Evolutionary conservation across 2,329 filamentous ascomycete genomes (phyloP).

Genomic region (Cytospora leucostoma): DNA sequence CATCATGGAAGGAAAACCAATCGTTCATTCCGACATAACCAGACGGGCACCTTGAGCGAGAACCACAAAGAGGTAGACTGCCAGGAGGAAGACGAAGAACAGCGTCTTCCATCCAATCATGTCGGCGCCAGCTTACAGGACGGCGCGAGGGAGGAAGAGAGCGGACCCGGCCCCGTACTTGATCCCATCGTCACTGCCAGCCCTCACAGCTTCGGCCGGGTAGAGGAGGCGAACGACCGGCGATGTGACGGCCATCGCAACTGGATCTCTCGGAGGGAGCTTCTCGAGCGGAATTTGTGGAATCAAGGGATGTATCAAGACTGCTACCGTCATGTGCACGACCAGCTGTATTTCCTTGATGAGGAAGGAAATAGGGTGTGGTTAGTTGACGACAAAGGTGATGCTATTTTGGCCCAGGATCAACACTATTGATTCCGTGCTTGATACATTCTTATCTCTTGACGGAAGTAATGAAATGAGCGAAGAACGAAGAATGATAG

Average conservation of each 20-base stretch:
- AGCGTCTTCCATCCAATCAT: background rate
- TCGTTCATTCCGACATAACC: background rate
- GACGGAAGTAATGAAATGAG: too few species aligned
- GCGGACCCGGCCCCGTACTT: background rate
- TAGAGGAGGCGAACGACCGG: background rate
- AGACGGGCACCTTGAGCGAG: background rate
- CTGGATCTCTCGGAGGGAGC: slow-evolving; percentile 1
- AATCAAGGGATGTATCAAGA: background rate
- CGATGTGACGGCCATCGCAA: background rate
- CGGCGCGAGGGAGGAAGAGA: background rate
- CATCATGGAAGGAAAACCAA: too few species aligned
- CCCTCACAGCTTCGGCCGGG: background rate
- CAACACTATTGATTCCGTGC: background rate
- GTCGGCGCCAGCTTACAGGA: background rate
- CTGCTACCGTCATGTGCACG: background rate
- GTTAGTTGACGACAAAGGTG: slow-evolving; percentile 1
- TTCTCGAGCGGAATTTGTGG: background rate
- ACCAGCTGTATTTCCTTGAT: background rate
- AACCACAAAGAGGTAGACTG: background rate
- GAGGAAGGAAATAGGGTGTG: background rate
- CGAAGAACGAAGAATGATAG: too few species aligned
- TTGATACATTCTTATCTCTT: too few species aligned
- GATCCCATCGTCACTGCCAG: background rate
- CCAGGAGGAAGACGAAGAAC: background rate
- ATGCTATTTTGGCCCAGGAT: background rate